Evolutionary conservation across 139 green algal species (phyloP).

Genomic region (Deuterostichococcus epilithicus): DNA sequence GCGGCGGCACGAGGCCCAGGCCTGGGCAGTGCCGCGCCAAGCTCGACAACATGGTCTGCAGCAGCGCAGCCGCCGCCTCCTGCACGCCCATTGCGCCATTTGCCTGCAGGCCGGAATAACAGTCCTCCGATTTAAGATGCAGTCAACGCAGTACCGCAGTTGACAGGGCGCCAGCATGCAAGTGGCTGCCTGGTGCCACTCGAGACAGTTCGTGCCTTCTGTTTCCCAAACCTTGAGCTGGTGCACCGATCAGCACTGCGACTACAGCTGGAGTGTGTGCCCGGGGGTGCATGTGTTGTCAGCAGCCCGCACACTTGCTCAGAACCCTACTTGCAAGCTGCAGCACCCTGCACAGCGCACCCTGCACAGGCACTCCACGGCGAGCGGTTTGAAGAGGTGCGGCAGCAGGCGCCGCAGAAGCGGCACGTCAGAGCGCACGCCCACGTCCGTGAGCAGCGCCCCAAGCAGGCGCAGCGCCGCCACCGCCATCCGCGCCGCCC

Average conservation of each 20-base stretch:
- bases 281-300: too few relatives aligned
- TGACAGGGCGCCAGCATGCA: too few relatives aligned
- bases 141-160: too few relatives aligned
- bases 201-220: too few relatives aligned
- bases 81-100: neutral
- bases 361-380: neutral
- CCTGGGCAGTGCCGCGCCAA: neutral
- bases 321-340: too few relatives aligned
- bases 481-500: neutral
- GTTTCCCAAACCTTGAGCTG: too few relatives aligned
- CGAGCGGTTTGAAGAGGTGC: neutral
- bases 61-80: neutral
- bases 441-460: neutral
- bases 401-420: neutral
- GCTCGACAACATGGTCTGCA: neutral
- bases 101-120: neutral
- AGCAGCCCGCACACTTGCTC: too few relatives aligned
- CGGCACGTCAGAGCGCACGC: neutral
- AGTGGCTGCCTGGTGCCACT: too few relatives aligned
- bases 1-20: neutral
- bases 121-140: too few relatives aligned
- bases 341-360: neutral
- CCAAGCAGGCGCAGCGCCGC: neutral
- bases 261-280: too few relatives aligned
- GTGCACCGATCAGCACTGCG: too few relatives aligned